These are phyloP conservation scores for Chrysosporium queenslandicum DNA, from an alignment of 2,329 filamentous ascomycete species.

Conservation along the genomic window DNA sequence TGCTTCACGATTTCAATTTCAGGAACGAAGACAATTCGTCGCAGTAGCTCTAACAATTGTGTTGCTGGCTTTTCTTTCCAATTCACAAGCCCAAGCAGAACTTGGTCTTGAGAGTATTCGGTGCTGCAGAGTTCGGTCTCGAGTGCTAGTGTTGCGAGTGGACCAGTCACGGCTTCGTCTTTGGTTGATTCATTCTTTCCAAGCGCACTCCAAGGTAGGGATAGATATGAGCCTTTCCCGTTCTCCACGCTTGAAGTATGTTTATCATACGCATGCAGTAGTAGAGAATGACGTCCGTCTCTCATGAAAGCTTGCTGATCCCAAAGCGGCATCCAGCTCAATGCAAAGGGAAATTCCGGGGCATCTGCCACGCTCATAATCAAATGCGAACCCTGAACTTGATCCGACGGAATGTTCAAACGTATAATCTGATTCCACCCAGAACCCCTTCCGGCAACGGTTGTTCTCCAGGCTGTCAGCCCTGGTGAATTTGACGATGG, in stretches of 20 bases:
- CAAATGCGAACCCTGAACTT: constrained; percentile 74
- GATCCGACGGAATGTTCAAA: constrained; percentile 64
- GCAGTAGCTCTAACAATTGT: constrained; percentile 63
- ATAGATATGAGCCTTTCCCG: constrained; percentile 79
- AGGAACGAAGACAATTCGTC: constrained; percentile 81
- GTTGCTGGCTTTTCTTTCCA: constrained; percentile 70
- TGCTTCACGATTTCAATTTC: constrained; percentile 98
- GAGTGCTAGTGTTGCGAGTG: constrained; percentile 66
- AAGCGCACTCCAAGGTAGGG: constrained; percentile 65
- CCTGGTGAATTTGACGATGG: constrained; percentile 70
- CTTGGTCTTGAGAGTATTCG: constrained; percentile 82
- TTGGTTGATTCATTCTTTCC: constrained; percentile 57
- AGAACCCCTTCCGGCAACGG: constrained; percentile 66
- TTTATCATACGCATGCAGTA: constrained; percentile 88
- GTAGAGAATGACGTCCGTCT: constrained; percentile 69
- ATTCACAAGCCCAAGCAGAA: constrained; percentile 69
- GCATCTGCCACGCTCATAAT: constrained; percentile 83
- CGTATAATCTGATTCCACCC: constrained; percentile 83
- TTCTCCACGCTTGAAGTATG: constrained; percentile 61
- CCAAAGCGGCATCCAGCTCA: constrained; percentile 92
- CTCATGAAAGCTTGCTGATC: constrained; percentile 78
- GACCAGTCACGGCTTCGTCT: constrained; percentile 63
- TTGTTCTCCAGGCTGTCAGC: constrained; percentile 79
- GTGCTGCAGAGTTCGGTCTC: constrained; percentile 91
- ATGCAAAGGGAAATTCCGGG: constrained; percentile 77